Conservation (phyloP, 1,284 basidiomycete species). For the Pascua sp. region DNA sequence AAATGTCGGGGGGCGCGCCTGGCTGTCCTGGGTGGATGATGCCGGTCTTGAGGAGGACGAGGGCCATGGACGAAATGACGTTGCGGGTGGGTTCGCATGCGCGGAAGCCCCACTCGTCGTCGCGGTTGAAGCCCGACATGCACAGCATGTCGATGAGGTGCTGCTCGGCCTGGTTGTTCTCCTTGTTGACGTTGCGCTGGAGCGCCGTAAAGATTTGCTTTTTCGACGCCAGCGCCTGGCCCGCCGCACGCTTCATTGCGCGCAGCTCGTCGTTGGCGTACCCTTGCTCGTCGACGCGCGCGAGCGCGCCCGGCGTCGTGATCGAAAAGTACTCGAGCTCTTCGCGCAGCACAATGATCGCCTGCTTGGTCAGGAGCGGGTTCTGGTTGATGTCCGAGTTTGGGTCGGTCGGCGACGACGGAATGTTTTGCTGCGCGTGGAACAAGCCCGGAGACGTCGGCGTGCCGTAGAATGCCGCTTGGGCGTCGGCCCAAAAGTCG, state of each 20-base stretch:
- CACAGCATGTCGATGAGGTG: constrained; percentile 99
- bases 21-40: constrained; percentile 63
- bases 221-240: constrained; percentile 81
- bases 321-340: constrained; percentile 99
- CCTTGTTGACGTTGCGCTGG: constrained; percentile 98
- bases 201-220: constrained; percentile 94
- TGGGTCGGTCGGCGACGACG: constrained; percentile 51
- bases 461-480: constrained; percentile 89
- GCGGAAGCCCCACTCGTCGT: constrained; percentile 96
- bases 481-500: constrained; percentile 81
- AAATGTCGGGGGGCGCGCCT: constrained; percentile 25
- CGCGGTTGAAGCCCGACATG: constrained; percentile 96
- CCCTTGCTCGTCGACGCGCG: constrained; percentile 65
- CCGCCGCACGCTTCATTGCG: constrained; percentile 76
- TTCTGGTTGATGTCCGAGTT: constrained; percentile 60
- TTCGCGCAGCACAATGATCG: constrained; percentile 95
- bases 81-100: constrained; percentile 92
- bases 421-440: constrained; percentile 71
- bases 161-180: constrained; percentile 98
- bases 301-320: constrained; percentile 47
- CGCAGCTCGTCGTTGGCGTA: constrained; percentile 70
- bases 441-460: constrained; percentile 68
- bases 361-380: constrained; percentile 90
- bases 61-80: constrained; percentile 95
- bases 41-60: constrained; percentile 95